These are phyloP conservation scores for Heterobasidion occidentale DNA, from an alignment of 1,284 basidiomycete genomes.

Conservation along the genomic window DNA sequence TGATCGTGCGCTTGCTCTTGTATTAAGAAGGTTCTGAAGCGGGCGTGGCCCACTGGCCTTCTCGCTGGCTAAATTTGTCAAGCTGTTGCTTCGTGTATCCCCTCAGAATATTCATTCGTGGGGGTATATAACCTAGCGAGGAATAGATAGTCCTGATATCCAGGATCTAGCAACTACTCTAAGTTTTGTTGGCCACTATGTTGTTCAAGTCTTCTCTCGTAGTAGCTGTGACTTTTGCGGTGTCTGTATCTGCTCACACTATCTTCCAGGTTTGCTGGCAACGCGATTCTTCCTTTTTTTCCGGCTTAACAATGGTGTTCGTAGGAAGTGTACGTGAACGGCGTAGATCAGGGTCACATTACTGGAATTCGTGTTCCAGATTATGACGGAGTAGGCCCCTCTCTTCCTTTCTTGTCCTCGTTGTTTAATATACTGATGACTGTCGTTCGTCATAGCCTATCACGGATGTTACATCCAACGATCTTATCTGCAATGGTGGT, in stretches of 20 bases:
- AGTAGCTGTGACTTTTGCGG: conserved; percentile 17
- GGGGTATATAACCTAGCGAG: background rate
- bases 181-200: background rate
- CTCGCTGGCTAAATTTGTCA: no score
- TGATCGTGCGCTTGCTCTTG: no score
- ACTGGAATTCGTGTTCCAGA: conserved; percentile 38
- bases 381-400: conserved; percentile 38
- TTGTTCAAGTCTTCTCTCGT: conserved; percentile 16
- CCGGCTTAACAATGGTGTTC: background rate
- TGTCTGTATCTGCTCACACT: conserved; percentile 31
- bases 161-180: background rate
- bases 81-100: no score
- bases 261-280: conserved; percentile 35
- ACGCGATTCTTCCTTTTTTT: background rate
- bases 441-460: conserved; percentile 31
- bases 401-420: background rate
- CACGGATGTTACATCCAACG: conserved; percentile 44
- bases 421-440: background rate
- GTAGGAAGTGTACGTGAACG: conserved; percentile 38
- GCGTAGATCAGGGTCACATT: conserved; percentile 38
- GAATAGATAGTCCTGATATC: background rate
- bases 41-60: no score
- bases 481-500: conserved; percentile 53
- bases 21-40: no score
- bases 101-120: background rate